These are phyloP conservation scores for Sarocladium oryzae DNA, from an alignment of 2,329 filamentous ascomycete species.

Conservation along the genomic window DNA sequence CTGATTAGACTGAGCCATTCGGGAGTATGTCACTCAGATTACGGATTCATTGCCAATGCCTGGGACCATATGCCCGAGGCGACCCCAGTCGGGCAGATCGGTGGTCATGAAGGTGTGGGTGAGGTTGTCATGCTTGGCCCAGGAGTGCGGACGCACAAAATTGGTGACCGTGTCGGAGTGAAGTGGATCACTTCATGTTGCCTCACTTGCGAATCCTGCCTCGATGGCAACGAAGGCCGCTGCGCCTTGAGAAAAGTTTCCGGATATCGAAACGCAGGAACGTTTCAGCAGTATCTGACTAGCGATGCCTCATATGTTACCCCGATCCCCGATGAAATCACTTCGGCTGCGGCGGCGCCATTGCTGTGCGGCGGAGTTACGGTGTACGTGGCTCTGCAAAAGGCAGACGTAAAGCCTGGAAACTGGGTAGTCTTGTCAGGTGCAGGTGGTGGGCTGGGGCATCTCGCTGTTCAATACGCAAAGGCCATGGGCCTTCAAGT, in stretches of 20 bases:
- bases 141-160: conserved; percentile 48
- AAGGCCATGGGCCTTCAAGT: neutral
- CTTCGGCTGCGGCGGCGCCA: neutral
- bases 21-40: conserved; percentile 11
- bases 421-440: neutral
- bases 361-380: neutral
- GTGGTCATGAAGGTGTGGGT: conserved; percentile 64
- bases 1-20: conserved; percentile 15
- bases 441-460: conserved; percentile 21
- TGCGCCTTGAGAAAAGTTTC: conserved; percentile 14
- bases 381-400: neutral
- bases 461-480: neutral
- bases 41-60: conserved; percentile 5
- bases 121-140: conserved; percentile 59
- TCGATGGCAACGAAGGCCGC: conserved; percentile 3
- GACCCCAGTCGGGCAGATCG: conserved; percentile 28
- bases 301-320: conserved; percentile 32
- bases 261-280: conserved; percentile 18
- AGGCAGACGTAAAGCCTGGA: neutral
- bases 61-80: neutral
- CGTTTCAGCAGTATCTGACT: conserved; percentile 18
- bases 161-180: conserved; percentile 64
- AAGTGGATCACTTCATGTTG: conserved; percentile 50
- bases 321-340: conserved; percentile 14
- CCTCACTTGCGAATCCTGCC: neutral